A percentile compares a stretch with the other conserved stretches of the same genome.
These are phyloP conservation scores for Zasmidium cellare DNA, from an alignment of 2,329 filamentous ascomycete species.

Conservation along the genomic window DNA sequence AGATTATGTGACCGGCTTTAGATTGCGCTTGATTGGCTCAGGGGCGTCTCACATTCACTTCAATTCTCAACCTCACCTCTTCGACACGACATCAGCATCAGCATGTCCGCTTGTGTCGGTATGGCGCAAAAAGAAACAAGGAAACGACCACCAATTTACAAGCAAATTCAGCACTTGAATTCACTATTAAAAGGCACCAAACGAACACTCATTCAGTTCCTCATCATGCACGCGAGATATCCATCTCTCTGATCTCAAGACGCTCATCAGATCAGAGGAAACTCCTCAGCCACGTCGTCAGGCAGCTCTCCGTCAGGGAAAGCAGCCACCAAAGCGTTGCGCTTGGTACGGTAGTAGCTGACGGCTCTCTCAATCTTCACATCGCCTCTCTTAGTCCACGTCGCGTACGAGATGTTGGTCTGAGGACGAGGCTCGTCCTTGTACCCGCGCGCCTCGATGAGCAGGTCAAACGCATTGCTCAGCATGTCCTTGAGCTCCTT, in stretches of 20 bases:
- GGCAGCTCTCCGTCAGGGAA: conserved; percentile 5
- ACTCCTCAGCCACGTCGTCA: conserved; percentile 4
- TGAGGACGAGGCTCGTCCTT: conserved; percentile 8
- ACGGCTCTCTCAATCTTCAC: conserved; percentile 18
- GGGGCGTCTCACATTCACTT: no score
- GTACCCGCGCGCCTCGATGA: conserved; percentile 7
- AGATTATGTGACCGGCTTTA: no score
- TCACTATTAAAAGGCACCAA: not conserved
- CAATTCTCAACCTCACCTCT: no score
- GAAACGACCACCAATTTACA: no score
- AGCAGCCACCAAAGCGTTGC: conserved; percentile 8
- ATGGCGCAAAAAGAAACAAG: no score
- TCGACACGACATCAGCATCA: no score
- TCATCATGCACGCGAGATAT: not conserved
- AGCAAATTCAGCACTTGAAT: not conserved
- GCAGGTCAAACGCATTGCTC: conserved; percentile 8
- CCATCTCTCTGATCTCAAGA: not conserved
- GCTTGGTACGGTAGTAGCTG: conserved; percentile 21
- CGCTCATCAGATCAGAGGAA: not conserved
- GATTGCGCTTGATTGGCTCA: not conserved
- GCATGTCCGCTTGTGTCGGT: no score
- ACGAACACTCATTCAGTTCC: no score
- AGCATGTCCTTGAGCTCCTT: conserved; percentile 11
- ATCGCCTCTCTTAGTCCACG: conserved; percentile 12
- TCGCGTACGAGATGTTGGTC: conserved; percentile 9